Evolutionary conservation across 345 rosid species (phyloP).

Genomic region (Jatropha curcas): DNA sequence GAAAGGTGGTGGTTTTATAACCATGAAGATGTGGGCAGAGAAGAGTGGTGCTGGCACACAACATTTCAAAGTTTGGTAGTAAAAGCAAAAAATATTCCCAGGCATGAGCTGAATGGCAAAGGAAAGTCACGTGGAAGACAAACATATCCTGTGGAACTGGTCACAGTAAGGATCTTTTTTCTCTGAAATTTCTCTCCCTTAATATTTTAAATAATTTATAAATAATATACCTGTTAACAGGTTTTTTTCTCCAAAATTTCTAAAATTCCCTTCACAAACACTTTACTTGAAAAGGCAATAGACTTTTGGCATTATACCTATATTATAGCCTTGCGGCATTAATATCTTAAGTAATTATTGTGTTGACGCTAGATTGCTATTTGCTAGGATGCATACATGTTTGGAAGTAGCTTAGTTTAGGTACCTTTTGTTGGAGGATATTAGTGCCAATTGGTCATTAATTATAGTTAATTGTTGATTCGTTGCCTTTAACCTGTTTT

Average conservation of each 20-base stretch:
- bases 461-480: background rate
- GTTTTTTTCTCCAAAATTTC: background rate
- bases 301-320: background rate
- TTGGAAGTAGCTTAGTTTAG: slow-evolving; percentile 10
- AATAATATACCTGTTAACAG: no score
- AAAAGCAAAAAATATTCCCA: slow-evolving; percentile 44
- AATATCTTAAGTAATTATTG: background rate
- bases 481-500: background rate
- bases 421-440: background rate
- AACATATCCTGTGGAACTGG: slow-evolving; percentile 69
- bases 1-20: slow-evolving; percentile 56
- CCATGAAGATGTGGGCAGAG: slow-evolving; percentile 54
- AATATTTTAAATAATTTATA: background rate
- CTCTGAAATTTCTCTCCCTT: background rate
- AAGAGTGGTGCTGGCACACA: slow-evolving; percentile 88
- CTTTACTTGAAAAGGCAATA: background rate
- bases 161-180: slow-evolving; percentile 51
- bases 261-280: background rate
- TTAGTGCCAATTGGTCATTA: background rate
- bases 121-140: slow-evolving; percentile 37
- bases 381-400: slow-evolving; percentile 1
- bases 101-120: slow-evolving; percentile 38
- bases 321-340: background rate
- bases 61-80: slow-evolving; percentile 65
- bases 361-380: no score